A percentile compares a stretch with the other conserved stretches of the same genome.
phyloP scores from a whole-genome alignment of 2,329 filamentous ascomycete species.

The Mariannaea sp. region DNA sequence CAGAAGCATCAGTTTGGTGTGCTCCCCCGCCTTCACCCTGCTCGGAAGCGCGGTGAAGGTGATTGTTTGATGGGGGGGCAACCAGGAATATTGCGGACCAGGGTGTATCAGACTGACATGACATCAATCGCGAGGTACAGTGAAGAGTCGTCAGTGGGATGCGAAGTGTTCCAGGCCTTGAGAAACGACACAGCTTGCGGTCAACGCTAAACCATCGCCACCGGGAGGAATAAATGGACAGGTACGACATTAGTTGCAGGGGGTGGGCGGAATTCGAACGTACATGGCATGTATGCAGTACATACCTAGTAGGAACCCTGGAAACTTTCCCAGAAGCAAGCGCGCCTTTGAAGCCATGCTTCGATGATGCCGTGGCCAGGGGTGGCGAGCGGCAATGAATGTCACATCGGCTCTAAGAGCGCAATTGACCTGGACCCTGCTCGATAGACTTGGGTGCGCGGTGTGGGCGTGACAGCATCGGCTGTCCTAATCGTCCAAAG shows the following conservation, averaged over 20 bases:
- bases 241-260: slow-evolving; percentile 1
- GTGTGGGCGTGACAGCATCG: neutral
- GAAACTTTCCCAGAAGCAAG: slow-evolving; percentile 15
- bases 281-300: slow-evolving; percentile 8
- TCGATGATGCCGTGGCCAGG: slow-evolving; percentile 2
- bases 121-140: neutral
- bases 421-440: neutral
- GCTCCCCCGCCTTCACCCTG: neutral
- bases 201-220: neutral
- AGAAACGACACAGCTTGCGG: neutral
- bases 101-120: neutral
- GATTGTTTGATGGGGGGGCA: neutral
- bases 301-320: too few species aligned
- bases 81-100: neutral
- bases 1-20: neutral
- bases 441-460: neutral
- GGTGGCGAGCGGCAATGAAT: neutral
- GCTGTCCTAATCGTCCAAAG: neutral
- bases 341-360: slow-evolving; percentile 11
- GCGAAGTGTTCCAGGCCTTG: neutral
- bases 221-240: neutral
- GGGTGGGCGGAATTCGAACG: neutral
- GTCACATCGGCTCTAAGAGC: slow-evolving; percentile 3
- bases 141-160: neutral
- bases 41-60: slow-evolving; percentile 5